Base-by-base conservation (phyloP, 257 asterid species). In the Rauvolfia tetraphylla region DNA sequence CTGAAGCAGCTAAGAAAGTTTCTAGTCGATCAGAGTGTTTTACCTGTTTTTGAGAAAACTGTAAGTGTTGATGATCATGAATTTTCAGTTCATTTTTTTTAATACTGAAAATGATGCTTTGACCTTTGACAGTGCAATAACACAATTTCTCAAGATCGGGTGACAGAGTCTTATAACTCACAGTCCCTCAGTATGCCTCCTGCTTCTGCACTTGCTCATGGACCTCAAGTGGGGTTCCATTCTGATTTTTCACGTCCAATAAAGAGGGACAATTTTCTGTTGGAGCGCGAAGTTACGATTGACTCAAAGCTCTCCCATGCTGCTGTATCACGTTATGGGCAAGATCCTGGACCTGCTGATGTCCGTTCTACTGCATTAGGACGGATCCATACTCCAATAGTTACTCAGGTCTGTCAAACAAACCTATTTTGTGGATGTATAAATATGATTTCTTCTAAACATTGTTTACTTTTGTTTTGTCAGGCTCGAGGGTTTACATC, bases 121-220 rank as follows among this genome's bases (percentile, higher is more conserved):
- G 27, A 53, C 25, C 7, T 53, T 18, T 53, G 59, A 53, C 59
- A 53, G 59, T 18, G 3, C 59, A 53, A 53, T 53, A 53, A 53
- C 59, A 22, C 25, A 53, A 53, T 14, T 53, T 18, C 25, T 4
- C 59, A 53, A 4, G 59, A 53, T 20, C 59, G 25, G 59, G 59
- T 53, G 27, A 53, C 59, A 53, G 59, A 18, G 27, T 53, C 59
- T 53, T 53, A 53, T 53, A 53, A 53, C 27, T 5, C 59, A 27
- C 59, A 87, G 67, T n/a, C 25, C 72, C 20, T 67, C 48, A 18
- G 7, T 20, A 33, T 36, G 18, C 27, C 27, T 66, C 5, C 48
- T 66, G 70, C 70, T 63, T 27, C 42, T 65, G 70, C 10, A 18
- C 49, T 34, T 8, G 44, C 71, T 22, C 25, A 34, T 66, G 22